phyloP scores from a whole-genome alignment of 2,329 filamentous ascomycete genomes.

The Ophiostoma quercus region DNA sequence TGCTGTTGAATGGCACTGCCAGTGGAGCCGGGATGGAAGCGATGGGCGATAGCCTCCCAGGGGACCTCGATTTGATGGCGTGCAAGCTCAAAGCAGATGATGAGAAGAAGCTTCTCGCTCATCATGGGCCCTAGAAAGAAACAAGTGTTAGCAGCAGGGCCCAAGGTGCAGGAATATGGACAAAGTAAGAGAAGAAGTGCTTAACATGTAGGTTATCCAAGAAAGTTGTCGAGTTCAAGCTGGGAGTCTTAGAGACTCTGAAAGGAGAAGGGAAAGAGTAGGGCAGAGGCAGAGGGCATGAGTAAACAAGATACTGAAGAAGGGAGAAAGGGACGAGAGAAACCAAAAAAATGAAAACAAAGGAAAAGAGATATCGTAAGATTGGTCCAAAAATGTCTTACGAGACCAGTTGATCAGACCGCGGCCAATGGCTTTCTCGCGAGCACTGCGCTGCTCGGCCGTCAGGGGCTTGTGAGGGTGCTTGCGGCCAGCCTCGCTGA shows the following conservation, averaged over 20 bases:
- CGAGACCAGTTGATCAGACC: conserved; percentile 3
- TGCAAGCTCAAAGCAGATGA: not conserved
- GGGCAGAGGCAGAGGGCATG: not conserved
- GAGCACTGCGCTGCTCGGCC: not conserved
- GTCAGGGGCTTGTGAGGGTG: not conserved
- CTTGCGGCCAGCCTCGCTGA: not conserved
- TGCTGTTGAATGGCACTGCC: not conserved
- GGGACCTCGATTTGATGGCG: conserved; percentile 1
- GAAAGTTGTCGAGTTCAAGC: not conserved
- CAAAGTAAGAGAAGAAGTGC: not conserved
- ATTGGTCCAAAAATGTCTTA: conserved; percentile 11
- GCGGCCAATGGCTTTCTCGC: not conserved
- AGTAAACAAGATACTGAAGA: not conserved
- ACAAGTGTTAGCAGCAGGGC: not conserved
- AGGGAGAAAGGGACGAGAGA: not conserved
- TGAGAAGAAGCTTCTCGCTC: not conserved
- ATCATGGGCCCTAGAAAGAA: not conserved
- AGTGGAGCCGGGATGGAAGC: not conserved
- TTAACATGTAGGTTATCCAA: not conserved
- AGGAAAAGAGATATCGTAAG: not conserved
- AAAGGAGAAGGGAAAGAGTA: no score
- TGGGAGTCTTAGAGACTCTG: not conserved
- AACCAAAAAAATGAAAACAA: not conserved
- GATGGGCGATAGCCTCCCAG: not conserved
- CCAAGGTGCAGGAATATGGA: not conserved